phyloP scores from a whole-genome alignment of 129 eudicot species.

The Logfia minima region DNA sequence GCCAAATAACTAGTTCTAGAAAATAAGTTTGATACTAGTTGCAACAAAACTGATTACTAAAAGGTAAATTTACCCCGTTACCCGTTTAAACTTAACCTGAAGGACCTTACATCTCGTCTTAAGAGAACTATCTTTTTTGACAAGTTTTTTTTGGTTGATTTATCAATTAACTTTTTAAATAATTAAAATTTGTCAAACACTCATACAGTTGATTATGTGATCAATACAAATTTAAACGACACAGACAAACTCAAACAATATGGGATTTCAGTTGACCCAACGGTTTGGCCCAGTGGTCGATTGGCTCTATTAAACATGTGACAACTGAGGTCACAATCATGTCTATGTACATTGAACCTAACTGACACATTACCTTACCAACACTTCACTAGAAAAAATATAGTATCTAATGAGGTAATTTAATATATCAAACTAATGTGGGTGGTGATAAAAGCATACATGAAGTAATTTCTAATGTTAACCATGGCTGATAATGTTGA shows the following conservation, averaged over 20 bases:
- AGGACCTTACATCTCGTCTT: too few species aligned
- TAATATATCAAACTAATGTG: not conserved
- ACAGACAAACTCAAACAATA: not conserved
- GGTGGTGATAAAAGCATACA: not conserved
- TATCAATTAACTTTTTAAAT: too few species aligned
- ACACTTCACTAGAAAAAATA: not conserved
- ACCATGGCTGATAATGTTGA: not conserved
- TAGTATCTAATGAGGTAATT: not conserved
- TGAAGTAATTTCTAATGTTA: not conserved
- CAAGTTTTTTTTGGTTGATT: too few species aligned
- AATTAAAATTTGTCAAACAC: not conserved
- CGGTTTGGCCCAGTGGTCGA: not conserved
- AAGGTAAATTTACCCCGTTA: not conserved
- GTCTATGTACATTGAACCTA: not conserved
- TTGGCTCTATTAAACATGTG: not conserved
- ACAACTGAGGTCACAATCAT: not conserved
- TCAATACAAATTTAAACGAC: not conserved
- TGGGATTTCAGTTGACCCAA: not conserved
- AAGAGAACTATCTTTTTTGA: too few species aligned
- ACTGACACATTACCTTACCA: not conserved
- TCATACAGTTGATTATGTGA: not conserved
- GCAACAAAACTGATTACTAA: not conserved
- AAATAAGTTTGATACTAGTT: not conserved
- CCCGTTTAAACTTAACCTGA: not conserved
- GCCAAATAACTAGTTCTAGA: not conserved